Conservation (phyloP, 345 rosid species). For the Eucalyptus dawsonii region DNA sequence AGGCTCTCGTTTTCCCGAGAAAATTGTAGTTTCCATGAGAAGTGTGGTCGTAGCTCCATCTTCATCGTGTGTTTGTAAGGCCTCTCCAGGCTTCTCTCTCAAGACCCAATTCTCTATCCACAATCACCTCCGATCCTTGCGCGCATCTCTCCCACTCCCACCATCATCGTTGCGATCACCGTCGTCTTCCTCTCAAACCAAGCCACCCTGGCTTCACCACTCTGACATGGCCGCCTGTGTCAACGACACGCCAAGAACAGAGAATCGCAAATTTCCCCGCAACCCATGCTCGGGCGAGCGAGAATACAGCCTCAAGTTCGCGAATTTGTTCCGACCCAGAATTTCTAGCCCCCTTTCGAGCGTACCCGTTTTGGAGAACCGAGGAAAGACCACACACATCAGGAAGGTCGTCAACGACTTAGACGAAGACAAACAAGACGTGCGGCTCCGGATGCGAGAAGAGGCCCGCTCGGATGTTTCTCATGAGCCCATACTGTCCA, state of each 20-base stretch:
- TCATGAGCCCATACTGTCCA: conserved; percentile 58
- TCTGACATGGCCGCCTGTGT: not conserved
- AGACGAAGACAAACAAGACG: conserved; percentile 9
- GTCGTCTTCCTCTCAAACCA: not conserved
- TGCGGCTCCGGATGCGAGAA: conserved; percentile 50
- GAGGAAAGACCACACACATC: conserved; percentile 8
- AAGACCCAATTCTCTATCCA: not conserved
- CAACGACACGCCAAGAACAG: not conserved
- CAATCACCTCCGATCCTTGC: not conserved
- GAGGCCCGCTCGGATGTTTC: conserved; percentile 57
- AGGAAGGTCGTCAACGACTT: not conserved
- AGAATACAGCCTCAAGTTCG: conserved; percentile 5
- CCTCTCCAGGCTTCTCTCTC: conserved; percentile 8
- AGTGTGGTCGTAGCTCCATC: conserved; percentile 1
- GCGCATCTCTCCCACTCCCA: not conserved
- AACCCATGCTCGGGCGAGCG: not conserved
- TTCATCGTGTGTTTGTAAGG: not conserved
- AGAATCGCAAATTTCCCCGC: not conserved
- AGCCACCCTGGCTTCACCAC: not conserved
- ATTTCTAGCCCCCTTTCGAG: not conserved
- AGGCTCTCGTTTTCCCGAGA: conserved; percentile 1
- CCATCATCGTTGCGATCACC: not conserved
- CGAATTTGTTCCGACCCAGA: conserved; percentile 29
- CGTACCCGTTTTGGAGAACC: not conserved
- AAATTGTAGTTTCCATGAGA: conserved; percentile 30